phyloP scores from a whole-genome alignment of 441 rosid genomes.

The Erodium trifolium region DNA sequence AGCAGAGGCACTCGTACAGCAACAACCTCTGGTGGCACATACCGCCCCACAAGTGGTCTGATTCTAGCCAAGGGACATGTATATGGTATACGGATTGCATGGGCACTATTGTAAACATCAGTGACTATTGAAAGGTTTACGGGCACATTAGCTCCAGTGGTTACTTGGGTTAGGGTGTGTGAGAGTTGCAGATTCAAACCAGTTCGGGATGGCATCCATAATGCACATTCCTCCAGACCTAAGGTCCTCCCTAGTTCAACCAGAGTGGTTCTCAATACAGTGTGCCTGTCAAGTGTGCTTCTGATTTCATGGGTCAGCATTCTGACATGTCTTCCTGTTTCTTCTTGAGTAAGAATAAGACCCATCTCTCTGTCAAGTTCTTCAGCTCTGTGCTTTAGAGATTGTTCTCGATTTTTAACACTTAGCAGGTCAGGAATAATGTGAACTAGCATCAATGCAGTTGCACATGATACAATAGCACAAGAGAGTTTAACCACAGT shows the following conservation, averaged over 20 bases:
- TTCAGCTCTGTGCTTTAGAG: slow-evolving; percentile 71
- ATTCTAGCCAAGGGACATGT: slow-evolving; percentile 68
- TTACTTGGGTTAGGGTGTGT: slow-evolving; percentile 50
- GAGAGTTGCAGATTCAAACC: slow-evolving; percentile 62
- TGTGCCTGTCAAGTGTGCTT: slow-evolving; percentile 78
- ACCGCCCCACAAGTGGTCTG: slow-evolving; percentile 57
- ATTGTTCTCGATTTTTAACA: slow-evolving; percentile 69
- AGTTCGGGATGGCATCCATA: slow-evolving; percentile 89
- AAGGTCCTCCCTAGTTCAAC: slow-evolving; percentile 82
- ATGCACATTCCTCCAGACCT: slow-evolving; percentile 78
- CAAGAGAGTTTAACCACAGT: slow-evolving; percentile 70
- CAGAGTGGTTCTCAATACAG: slow-evolving; percentile 74
- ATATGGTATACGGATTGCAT: slow-evolving; percentile 56
- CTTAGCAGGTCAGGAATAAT: slow-evolving; percentile 81
- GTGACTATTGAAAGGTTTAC: slow-evolving; percentile 46
- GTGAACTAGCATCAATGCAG: slow-evolving; percentile 85
- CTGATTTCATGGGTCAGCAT: slow-evolving; percentile 96
- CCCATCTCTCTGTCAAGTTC: slow-evolving; percentile 90
- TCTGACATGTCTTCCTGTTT: slow-evolving; percentile 85
- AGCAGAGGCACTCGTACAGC: slow-evolving; percentile 91
- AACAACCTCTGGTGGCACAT: slow-evolving; percentile 60
- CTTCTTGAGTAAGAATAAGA: slow-evolving; percentile 82
- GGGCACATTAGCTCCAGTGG: slow-evolving; percentile 54
- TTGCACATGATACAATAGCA: slow-evolving; percentile 75
- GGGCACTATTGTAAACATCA: slow-evolving; percentile 58